Evolutionary conservation across 176 grass and related monocot genomes (phyloP), one percentile per base, ranked within the genome.

Genomic region (Musa beccarii): DNA sequence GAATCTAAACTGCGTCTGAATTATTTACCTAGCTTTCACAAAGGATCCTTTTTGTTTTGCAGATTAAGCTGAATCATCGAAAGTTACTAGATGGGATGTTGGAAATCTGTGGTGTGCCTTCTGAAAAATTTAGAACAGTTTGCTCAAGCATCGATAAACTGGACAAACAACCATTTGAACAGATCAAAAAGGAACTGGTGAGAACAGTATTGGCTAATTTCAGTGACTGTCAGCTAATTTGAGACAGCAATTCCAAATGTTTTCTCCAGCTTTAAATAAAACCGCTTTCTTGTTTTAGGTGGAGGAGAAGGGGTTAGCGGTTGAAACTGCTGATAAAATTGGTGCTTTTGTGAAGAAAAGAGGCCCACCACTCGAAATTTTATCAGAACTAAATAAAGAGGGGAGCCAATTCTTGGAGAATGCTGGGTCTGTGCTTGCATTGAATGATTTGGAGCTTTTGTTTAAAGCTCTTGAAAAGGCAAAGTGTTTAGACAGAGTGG

Each of bases 61-160:
- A 88, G 89, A 87, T 99, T 84, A 99, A 95, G 70, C 68, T 99
- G 62, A 99, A 99, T 69, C 91, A 99, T 79, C 88, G 96, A 81
- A 99, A 92, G 71, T 83, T 92, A 65, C 78, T 99, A 23, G 96
- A 99, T 79, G 96, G 91, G 54, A 99, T 99, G 96, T 75, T 95
- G 66, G 91, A 99, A 70, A 99, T 92, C 63, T 95, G 96, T 63
- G 96, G 96, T 63, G 96, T 99, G 16, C 83, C 96, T 85, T 19
- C 91, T 81, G 86, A 99, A 71, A 99, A 99, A 54, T 94, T 99
- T 53, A 92, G 96, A 84, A 92, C 91, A n/a, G 96, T 99, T 87
- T 99, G 96, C 79, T 95, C 96, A 11, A 99, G 96, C 75, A 99
- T 95, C 59, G 96, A 99, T 76, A 99, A 99, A 63, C 72, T 99